phyloP scores from a whole-genome alignment of 2,329 filamentous ascomycete genomes.

The Pseudocercospora fuligena region DNA sequence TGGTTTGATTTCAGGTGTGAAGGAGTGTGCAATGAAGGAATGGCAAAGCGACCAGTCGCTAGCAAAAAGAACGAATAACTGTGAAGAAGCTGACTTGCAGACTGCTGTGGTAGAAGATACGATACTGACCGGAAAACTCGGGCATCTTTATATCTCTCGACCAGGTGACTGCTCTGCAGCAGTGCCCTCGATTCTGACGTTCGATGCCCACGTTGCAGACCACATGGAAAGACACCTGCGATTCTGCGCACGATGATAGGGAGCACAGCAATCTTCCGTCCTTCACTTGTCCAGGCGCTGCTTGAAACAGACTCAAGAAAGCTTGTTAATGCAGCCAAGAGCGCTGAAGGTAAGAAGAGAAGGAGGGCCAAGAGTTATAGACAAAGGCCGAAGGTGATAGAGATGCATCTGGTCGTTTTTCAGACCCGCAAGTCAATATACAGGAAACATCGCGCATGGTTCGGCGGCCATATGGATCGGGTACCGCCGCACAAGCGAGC shows the following conservation, averaged over 20 bases:
- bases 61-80: slow-evolving; percentile 8
- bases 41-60: slow-evolving; percentile 25
- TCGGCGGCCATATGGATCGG: not conserved
- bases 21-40: slow-evolving; percentile 14
- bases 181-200: not conserved
- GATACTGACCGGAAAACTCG: not conserved
- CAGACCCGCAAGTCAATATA: slow-evolving; percentile 6
- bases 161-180: not conserved
- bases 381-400: not conserved
- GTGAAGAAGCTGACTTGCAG: slow-evolving; percentile 11
- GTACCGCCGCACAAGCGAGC: not conserved
- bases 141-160: slow-evolving; percentile 3
- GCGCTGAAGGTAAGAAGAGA: not conserved
- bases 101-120: slow-evolving; percentile 4
- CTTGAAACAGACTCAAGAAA: slow-evolving; percentile 11
- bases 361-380: slow-evolving; percentile 17
- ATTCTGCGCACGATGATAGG: not conserved
- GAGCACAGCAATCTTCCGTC: slow-evolving; percentile 6
- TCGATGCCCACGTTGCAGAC: slow-evolving; percentile 1
- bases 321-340: slow-evolving; percentile 17
- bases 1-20: not conserved
- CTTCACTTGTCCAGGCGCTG: slow-evolving; percentile 12
- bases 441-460: not conserved
- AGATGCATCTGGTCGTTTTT: not conserved
- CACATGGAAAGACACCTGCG: not conserved